A percentile compares a stretch with the other conserved stretches of the same genome.
Conservation (phyloP, 305 asterid genomes). For the Fraxinus floribunda region DNA sequence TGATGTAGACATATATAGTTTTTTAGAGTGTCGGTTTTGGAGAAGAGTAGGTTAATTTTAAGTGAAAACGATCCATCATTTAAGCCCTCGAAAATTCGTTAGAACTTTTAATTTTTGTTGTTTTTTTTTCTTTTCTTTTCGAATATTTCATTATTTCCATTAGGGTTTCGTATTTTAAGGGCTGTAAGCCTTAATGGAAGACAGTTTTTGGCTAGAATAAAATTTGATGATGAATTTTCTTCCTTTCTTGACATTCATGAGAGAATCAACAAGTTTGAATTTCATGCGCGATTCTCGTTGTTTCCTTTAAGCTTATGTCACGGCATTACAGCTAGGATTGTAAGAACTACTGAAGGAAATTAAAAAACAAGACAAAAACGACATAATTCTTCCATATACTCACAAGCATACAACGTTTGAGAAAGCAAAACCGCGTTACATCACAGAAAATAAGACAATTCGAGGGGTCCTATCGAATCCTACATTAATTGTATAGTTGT, state of each 20-base stretch:
- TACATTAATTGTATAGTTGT: too few relatives aligned
- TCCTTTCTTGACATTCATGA: neutral
- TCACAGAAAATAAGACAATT: neutral
- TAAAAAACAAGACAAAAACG: neutral
- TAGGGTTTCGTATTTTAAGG: neutral
- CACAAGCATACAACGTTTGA: neutral
- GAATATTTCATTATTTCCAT: neutral
- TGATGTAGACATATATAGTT: neutral
- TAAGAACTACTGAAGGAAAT: neutral
- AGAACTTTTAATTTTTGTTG: too few relatives aligned
- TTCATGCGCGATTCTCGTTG: too few relatives aligned
- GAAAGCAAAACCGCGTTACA: neutral
- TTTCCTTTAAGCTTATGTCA: neutral
- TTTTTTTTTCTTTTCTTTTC: too few relatives aligned
- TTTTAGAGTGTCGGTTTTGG: neutral
- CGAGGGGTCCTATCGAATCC: neutral
- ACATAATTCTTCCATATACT: neutral
- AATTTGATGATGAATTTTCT: neutral
- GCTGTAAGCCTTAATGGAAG: neutral
- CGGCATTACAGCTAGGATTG: neutral
- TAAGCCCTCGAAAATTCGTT: neutral
- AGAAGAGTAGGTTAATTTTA: neutral
- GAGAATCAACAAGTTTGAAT: neutral
- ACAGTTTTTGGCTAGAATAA: neutral
- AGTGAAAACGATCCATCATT: neutral